Conservation (phyloP, 2,329 filamentous ascomycete genomes). For the Zasmidium angulare region DNA sequence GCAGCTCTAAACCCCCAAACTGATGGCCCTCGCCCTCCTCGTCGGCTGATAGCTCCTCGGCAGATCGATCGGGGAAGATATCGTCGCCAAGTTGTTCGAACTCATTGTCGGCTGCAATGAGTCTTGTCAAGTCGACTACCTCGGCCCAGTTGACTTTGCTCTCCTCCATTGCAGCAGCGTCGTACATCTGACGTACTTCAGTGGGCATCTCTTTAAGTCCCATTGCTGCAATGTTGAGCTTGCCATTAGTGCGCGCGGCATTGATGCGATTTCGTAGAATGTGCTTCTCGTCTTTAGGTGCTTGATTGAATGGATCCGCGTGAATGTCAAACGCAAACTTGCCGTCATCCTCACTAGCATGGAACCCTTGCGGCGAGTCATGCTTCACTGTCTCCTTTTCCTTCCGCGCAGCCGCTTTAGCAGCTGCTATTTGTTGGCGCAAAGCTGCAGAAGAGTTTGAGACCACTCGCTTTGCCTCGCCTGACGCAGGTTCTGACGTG, state of each 20-base stretch:
- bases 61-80: slow-evolving; percentile 71
- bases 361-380: slow-evolving; percentile 22
- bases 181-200: slow-evolving; percentile 89
- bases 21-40: slow-evolving; percentile 70
- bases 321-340: slow-evolving; percentile 61
- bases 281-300: slow-evolving; percentile 60
- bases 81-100: slow-evolving; percentile 70
- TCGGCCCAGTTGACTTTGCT: slow-evolving; percentile 80
- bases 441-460: slow-evolving; percentile 69
- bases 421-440: slow-evolving; percentile 88
- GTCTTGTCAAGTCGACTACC: slow-evolving; percentile 78
- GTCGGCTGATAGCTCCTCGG: slow-evolving; percentile 58
- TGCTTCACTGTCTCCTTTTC: slow-evolving; percentile 35
- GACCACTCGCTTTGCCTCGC: slow-evolving; percentile 18
- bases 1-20: slow-evolving; percentile 75
- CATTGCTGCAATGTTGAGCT: slow-evolving; percentile 85
- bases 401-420: slow-evolving; percentile 68
- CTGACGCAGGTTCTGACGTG: background rate
- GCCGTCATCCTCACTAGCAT: slow-evolving; percentile 30
- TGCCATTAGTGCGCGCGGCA: slow-evolving; percentile 72
- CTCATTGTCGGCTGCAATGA: slow-evolving; percentile 89
- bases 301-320: slow-evolving; percentile 71
- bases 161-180: slow-evolving; percentile 65
- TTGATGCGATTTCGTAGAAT: slow-evolving; percentile 72
- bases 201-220: slow-evolving; percentile 74